A percentile compares a stretch with the other conserved stretches of the same genome.
These are phyloP conservation scores for Blastobotrys parvus DNA, from an alignment of 805 yeast species.

Conservation along the genomic window DNA sequence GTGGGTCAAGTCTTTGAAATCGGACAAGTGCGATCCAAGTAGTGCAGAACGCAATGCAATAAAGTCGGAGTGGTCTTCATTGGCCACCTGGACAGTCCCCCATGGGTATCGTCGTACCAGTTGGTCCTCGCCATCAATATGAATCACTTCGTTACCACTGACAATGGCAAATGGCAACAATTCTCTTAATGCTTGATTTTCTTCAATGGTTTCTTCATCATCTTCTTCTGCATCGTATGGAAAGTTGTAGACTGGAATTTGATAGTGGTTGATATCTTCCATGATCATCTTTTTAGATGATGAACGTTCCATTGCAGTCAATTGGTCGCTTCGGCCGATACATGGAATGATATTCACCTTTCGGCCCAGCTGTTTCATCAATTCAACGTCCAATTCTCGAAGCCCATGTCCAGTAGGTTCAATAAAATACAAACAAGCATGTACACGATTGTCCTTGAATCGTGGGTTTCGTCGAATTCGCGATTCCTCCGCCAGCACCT, in stretches of 20 bases:
- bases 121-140: conserved; percentile 28
- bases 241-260: conserved; percentile 66
- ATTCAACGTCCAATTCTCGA: conserved; percentile 63
- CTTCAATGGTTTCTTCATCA: conserved; percentile 31
- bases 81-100: conserved; percentile 43
- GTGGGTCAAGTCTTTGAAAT: conserved; percentile 72
- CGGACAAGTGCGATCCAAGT: conserved; percentile 70
- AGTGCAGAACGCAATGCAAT: conserved; percentile 49
- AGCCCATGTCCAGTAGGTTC: conserved; percentile 48
- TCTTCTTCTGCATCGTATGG: conserved; percentile 56
- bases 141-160: conserved; percentile 33
- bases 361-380: conserved; percentile 60
- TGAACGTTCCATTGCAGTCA: conserved; percentile 56
- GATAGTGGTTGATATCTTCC: conserved; percentile 47
- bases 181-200: conserved; percentile 32
- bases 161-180: conserved; percentile 55
- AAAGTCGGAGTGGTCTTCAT: conserved; percentile 27
- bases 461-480: conserved; percentile 66
- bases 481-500: conserved; percentile 64
- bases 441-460: conserved; percentile 65
- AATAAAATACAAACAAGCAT: conserved; percentile 69
- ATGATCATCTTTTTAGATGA: conserved; percentile 45
- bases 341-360: conserved; percentile 81
- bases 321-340: conserved; percentile 69
- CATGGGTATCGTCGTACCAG: conserved; percentile 51